A percentile compares a stretch with the other conserved stretches of the same genome.
Evolutionary conservation across 1,284 basidiomycete species (phyloP).

Genomic region (Fistulina hepatica): DNA sequence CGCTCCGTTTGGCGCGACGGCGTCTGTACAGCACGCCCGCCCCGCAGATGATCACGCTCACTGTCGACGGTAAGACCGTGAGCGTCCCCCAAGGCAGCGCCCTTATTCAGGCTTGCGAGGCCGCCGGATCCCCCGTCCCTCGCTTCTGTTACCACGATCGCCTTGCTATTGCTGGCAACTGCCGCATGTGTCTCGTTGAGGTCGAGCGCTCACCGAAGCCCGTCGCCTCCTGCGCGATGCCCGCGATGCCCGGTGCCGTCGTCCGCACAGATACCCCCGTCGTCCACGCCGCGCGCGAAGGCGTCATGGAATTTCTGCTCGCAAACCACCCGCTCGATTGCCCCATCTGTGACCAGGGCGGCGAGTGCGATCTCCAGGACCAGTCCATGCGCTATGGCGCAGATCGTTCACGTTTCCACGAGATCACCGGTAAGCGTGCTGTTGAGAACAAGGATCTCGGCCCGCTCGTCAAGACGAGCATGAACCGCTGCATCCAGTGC

Average conservation of each 20-base stretch:
- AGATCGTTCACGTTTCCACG: constrained; percentile 95
- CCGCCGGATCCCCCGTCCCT: constrained; percentile 69
- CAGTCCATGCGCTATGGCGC: constrained; percentile 99
- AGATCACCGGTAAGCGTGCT: constrained; percentile 95
- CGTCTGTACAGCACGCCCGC: no score
- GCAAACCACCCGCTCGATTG: constrained; percentile 98
- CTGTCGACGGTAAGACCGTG: constrained; percentile 88
- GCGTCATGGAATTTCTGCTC: constrained; percentile 98
- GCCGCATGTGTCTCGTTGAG: constrained; percentile 97
- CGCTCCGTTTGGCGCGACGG: no score
- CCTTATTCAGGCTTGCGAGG: constrained; percentile 94
- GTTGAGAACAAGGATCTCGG: constrained; percentile 98
- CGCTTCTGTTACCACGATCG: constrained; percentile 92
- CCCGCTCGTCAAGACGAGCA: constrained; percentile 96
- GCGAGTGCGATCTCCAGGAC: constrained; percentile 98
- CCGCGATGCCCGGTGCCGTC: constrained; percentile 93
- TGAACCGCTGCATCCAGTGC: constrained; percentile 99
- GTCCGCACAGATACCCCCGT: constrained; percentile 94
- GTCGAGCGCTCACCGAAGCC: constrained; percentile 94
- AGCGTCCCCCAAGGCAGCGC: constrained; percentile 90
- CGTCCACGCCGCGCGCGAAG: constrained; percentile 91
- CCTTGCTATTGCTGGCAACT: constrained; percentile 91
- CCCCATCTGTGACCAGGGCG: constrained; percentile 97
- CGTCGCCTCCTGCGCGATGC: constrained; percentile 88
- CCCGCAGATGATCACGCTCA: constrained; percentile 86